These are phyloP conservation scores for Triangularia setosa DNA, from an alignment of 2,329 filamentous ascomycete species.

Conservation along the genomic window DNA sequence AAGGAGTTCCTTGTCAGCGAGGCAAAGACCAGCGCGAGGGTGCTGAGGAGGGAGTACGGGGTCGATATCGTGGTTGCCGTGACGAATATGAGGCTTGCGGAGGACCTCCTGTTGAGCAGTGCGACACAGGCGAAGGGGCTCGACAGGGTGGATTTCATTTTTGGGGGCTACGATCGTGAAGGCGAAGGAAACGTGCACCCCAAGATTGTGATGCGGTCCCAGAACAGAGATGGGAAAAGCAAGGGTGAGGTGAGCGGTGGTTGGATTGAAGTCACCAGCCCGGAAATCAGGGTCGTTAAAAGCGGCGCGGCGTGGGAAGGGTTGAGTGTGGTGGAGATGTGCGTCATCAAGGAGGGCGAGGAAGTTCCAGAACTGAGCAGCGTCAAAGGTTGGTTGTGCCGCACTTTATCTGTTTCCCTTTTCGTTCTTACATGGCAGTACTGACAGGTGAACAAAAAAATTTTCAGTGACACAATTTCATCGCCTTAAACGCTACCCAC, in stretches of 20 bases:
- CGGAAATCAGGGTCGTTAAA: not conserved
- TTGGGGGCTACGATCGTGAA: not conserved
- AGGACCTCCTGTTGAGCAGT: not conserved
- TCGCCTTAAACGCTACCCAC: not conserved
- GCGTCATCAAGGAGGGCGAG: not conserved
- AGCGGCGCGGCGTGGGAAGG: slow-evolving; percentile 1
- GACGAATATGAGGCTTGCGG: slow-evolving; percentile 1
- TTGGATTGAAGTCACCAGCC: not conserved
- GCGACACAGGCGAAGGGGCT: not conserved
- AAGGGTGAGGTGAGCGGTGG: not conserved
- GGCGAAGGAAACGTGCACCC: not conserved
- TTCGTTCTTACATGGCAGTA: not conserved
- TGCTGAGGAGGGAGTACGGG: not conserved
- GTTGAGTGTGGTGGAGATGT: not conserved
- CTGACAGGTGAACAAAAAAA: not conserved
- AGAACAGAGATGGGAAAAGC: not conserved
- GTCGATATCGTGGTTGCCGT: not conserved
- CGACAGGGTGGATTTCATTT: not conserved
- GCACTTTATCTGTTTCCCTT: not conserved
- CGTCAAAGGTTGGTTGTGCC: not conserved
- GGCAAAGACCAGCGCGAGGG: not conserved
- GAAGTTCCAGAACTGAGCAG: not conserved
- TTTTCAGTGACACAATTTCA: not conserved
- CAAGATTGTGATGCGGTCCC: not conserved
- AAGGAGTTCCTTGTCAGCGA: not conserved